Conservation (phyloP, 2,329 filamentous ascomycete species). For the Bisporella sp. region DNA sequence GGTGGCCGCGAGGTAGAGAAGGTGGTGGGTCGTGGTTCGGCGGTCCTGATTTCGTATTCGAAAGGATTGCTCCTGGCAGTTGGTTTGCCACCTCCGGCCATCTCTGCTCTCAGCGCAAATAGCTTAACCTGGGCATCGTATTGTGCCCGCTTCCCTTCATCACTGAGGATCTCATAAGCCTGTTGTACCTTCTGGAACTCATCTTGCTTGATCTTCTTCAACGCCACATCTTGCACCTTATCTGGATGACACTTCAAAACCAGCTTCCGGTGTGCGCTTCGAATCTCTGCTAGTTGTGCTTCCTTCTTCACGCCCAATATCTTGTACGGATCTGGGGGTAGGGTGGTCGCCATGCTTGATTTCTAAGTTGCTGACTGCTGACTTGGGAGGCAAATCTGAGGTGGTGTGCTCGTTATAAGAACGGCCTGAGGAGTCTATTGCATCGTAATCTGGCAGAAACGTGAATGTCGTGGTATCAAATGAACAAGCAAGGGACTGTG, state of each 20-base stretch:
- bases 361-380: neutral
- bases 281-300: slow-evolving; percentile 65
- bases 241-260: slow-evolving; percentile 87
- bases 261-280: slow-evolving; percentile 75
- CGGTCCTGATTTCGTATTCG: slow-evolving; percentile 40
- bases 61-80: slow-evolving; percentile 37
- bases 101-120: slow-evolving; percentile 51
- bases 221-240: slow-evolving; percentile 63
- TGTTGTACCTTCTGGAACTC: slow-evolving; percentile 91
- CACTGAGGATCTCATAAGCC: slow-evolving; percentile 83
- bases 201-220: slow-evolving; percentile 72
- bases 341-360: neutral
- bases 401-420: neutral
- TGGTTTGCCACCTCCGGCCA: slow-evolving; percentile 22
- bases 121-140: slow-evolving; percentile 74
- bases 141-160: slow-evolving; percentile 62
- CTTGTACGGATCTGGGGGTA: slow-evolving; percentile 63
- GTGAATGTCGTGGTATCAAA: neutral
- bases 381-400: neutral
- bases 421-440: neutral
- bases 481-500: too few relatives aligned
- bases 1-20: slow-evolving; percentile 26
- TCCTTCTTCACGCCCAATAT: slow-evolving; percentile 66
- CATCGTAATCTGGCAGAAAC: neutral
- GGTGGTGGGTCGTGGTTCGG: slow-evolving; percentile 40